Base-by-base conservation (phyloP, 139 green algal genomes). In the Picochlorum sp. region DNA sequence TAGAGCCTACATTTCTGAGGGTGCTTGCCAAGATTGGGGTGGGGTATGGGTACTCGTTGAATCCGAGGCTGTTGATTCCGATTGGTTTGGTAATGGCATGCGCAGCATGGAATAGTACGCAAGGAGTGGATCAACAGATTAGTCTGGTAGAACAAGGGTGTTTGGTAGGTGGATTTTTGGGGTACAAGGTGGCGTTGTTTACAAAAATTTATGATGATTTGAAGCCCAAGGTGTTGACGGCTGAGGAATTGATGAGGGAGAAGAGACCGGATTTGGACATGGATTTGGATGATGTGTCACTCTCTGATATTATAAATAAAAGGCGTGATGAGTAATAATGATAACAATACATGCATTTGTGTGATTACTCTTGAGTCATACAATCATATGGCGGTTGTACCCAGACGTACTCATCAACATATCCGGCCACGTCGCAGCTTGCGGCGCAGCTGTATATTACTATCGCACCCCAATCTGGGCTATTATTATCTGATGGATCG, bases 401-500 rank as follows among this genome's bases (percentile, higher is more conserved):
- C 70, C 70, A 81, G 45, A 78, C 74, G 57, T 66, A 81, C 45
- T 81, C 74, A 18, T 81, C 74, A 26, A 61, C 4, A 38, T 81
- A 79, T 6, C 30, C 15, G 6, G n/a, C n/a, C 37, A 37, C 47
- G 28, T 31, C 71, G 62, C 86, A 94, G 41, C 74, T 83, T 18
- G 58, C 65, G 2, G 62, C 26, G 74, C 86, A 94, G 45, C 62
- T 83, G 67, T 89, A 94, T 6, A 89, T 80, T 11, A 73, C 85
- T 14, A 92, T 82, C 10, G 74, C 83, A 59, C 74, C 75, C 77
- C 83, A 94, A 77, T 94, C 86, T n/a, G 83, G 81, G 20, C 69
- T 62, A 8, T 67, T 31, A 0, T 75, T 62, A 68, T 85, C 77
- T 21, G 73, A 66, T 31, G 77, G 73, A 11, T 90, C 77, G 13